Percentiles rank a stretch among this genome's conserved stretches.
These are phyloP conservation scores for Alternaria infectoria DNA, from an alignment of 2,329 filamentous ascomycete genomes.

Conservation along the genomic window DNA sequence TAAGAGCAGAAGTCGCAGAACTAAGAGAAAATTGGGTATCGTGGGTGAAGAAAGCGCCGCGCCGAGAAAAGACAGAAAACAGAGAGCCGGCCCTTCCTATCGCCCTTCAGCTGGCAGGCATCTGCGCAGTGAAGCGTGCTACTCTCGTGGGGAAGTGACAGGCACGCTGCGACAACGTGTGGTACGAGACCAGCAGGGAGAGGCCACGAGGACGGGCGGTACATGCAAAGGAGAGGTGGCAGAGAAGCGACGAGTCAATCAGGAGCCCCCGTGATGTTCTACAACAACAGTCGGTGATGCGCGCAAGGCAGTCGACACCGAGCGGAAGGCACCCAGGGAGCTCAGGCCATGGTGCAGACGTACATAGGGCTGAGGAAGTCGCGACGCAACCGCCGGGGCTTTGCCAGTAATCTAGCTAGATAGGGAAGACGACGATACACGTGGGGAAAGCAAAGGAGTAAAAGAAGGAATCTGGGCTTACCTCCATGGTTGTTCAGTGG, in stretches of 20 bases:
- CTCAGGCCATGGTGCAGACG: constrained; percentile 37
- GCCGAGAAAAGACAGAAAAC: constrained; percentile 11
- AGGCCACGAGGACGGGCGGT: constrained; percentile 18
- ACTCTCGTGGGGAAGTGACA: constrained; percentile 26
- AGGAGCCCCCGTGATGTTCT: constrained; percentile 42
- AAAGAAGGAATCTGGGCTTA: constrained; percentile 35
- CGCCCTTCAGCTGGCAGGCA: constrained; percentile 35
- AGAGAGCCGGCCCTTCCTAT: constrained; percentile 14
- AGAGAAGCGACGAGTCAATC: constrained; percentile 27
- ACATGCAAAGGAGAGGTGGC: constrained; percentile 13
- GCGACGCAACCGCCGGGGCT: constrained; percentile 13
- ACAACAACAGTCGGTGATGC: constrained; percentile 42
- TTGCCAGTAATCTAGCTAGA: constrained; percentile 3
- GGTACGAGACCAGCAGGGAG: constrained; percentile 25
- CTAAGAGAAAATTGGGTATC: constrained; percentile 14
- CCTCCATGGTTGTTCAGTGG: constrained; percentile 41
- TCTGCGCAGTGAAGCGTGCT: constrained; percentile 36
- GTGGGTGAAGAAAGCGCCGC: constrained; percentile 11
- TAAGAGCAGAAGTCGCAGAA: constrained; percentile 19
- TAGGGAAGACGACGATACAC: constrained; percentile 12
- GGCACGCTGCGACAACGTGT: constrained; percentile 34
- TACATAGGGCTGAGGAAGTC: constrained; percentile 36
- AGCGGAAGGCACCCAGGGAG: constrained; percentile 18
- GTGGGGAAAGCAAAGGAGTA: constrained; percentile 15
- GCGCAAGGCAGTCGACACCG: constrained; percentile 29